Evolutionary conservation across 345 rosid species (phyloP), one percentile per base, ranked within the genome.

Genomic region (Bruguiera sexangula): DNA sequence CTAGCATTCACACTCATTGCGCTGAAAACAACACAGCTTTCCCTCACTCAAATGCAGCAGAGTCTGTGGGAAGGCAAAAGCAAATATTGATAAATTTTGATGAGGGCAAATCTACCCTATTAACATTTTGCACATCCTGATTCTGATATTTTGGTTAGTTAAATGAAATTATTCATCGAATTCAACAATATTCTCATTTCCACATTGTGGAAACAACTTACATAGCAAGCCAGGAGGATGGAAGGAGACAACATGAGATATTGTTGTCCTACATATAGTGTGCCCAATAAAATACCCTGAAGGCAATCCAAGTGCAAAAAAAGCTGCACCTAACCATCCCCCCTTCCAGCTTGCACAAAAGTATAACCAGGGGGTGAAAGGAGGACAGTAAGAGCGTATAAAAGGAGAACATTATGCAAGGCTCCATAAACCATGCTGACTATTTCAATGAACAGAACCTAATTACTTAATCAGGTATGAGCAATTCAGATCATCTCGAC

Each of bases 1-100:
- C 85, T 79, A 71, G 83, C 82, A 62, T 83, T 71, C 34, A 85
- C 81, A 63, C 93, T 85, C 96, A 87, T 91, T 59, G 71, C 73
- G 46, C 69, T 30, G 72, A 71, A 54, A 58, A 67, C 65, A 62
- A 34, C 55, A 62, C 62, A 34, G 50, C 71, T 60, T 51, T 62
- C 72, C 37, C 70, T 75, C 53, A 50, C 36, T 68, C 52, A 76
- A 73, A 60, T 55, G 30, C 60, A 63, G 69, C 21, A 63, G 15
- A 36, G 64, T 53, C 84, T 69, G 78, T 13, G 7, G 27, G 37
- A 63, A 66, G 68, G 29, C 31, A 64, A 59, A 65, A 20, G 37
- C 70, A 60, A 6, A 36, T 20, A 56, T 73, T 36, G 37, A 71
- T 54, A 62, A 62, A 66, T n/a, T 26, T 64, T 60, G 13, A 73